Conservation (phyloP, 805 yeast genomes). For the Starmerella potacharoeniae region DNA sequence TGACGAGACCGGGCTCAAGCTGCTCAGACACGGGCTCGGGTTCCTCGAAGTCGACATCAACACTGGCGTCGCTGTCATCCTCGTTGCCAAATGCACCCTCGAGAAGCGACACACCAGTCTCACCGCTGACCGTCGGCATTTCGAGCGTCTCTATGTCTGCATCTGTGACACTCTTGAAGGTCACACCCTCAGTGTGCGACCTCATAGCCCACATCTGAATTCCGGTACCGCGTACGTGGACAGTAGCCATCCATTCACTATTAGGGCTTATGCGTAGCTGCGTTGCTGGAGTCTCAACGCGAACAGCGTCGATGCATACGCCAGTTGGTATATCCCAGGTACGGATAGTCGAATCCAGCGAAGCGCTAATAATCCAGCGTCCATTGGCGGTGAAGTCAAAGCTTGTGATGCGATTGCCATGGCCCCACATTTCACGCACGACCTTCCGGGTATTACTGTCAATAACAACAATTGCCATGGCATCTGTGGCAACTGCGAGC, state of each 20-base stretch:
- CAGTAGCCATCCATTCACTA: constrained; percentile 83
- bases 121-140: constrained; percentile 70
- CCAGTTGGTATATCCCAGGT: constrained; percentile 98
- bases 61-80: constrained; percentile 28
- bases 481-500: constrained; percentile 76
- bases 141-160: constrained; percentile 46
- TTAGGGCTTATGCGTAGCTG: constrained; percentile 67
- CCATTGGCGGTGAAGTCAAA: constrained; percentile 91
- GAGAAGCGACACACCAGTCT: constrained; percentile 55
- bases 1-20: constrained; percentile 47
- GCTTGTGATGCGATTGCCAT: constrained; percentile 73
- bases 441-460: constrained; percentile 72
- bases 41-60: constrained; percentile 29
- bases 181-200: constrained; percentile 65
- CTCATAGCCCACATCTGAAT: constrained; percentile 85
- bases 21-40: constrained; percentile 34
- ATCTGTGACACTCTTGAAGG: constrained; percentile 57
- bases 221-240: constrained; percentile 85
- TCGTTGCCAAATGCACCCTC: constrained; percentile 51
- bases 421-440: constrained; percentile 84
- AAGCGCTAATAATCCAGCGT: constrained; percentile 79
- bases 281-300: constrained; percentile 69
- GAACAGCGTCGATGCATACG: constrained; percentile 86
- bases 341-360: constrained; percentile 76
- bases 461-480: constrained; percentile 67